Evolutionary conservation across 306 rosid genomes (phyloP).

Genomic region (Ormosia semicastrata): DNA sequence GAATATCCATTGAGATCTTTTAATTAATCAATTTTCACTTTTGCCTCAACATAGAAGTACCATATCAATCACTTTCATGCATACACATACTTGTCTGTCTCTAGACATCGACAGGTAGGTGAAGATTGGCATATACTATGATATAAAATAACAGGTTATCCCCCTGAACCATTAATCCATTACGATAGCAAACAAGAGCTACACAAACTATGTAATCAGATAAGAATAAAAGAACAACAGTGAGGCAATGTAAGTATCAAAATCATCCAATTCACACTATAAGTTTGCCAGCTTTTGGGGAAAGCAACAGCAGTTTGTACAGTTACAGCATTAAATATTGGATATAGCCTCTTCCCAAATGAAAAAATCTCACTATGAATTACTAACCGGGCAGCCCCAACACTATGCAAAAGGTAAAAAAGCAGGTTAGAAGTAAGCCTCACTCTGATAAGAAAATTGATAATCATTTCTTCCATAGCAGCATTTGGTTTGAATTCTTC

Average conservation of each 20-base stretch:
- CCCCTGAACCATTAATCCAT: neutral
- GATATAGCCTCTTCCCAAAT: constrained; percentile 6
- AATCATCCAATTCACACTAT: constrained; percentile 16
- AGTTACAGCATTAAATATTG: constrained; percentile 18
- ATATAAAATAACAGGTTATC: constrained; percentile 14
- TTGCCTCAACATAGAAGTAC: neutral
- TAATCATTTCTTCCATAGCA: constrained; percentile 99
- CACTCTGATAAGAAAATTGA: constrained; percentile 94
- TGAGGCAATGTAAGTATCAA: neutral
- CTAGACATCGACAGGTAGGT: neutral
- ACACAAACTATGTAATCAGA: constrained; percentile 3
- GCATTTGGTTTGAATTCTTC: constrained; percentile 99
- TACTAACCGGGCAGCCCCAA: constrained; percentile 12
- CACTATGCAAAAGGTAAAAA: constrained; percentile 20
- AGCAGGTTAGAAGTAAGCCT: constrained; percentile 38
- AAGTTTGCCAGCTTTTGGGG: neutral
- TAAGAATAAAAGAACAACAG: neutral
- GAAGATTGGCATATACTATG: neutral
- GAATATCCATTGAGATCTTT: constrained; percentile 11
- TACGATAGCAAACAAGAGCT: neutral
- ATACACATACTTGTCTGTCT: neutral
- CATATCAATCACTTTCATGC: constrained; percentile 5
- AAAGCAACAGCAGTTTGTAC: constrained; percentile 1
- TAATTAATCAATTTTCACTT: neutral
- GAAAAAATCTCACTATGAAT: neutral